Evolutionary conservation across 257 asterid genomes (phyloP).

Genomic region (Solanum verrucosum): DNA sequence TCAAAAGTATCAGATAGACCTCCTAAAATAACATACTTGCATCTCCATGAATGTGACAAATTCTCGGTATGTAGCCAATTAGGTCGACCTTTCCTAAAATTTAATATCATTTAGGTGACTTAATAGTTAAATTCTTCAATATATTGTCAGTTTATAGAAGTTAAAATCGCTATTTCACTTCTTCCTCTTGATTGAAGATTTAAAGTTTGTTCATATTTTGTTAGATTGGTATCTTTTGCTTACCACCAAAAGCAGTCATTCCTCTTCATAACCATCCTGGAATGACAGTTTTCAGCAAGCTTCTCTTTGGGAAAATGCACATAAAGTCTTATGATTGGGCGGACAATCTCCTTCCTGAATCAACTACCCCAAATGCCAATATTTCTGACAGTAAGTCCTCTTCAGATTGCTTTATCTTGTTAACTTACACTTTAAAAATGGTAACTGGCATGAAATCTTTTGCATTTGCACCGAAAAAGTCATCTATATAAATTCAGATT

Average conservation of each 20-base stretch:
- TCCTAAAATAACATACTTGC: conserved; percentile 52
- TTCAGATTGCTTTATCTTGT: background rate
- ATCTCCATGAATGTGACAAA: conserved; percentile 46
- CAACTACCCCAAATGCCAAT: background rate
- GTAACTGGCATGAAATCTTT: background rate
- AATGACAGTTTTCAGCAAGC: conserved; percentile 87
- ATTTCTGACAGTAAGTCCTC: conserved; percentile 26
- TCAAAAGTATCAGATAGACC: conserved; percentile 11
- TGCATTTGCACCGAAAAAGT: background rate
- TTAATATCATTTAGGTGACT: background rate
- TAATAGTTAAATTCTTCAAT: background rate
- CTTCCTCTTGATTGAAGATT: background rate
- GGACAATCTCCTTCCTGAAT: conserved; percentile 5
- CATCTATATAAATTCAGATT: background rate
- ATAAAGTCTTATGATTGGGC: conserved; percentile 70
- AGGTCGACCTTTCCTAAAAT: background rate
- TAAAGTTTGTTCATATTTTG: background rate
- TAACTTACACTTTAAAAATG: background rate
- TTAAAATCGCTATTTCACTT: background rate
- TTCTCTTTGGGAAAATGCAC: conserved; percentile 84
- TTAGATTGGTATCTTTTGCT: conserved; percentile 86
- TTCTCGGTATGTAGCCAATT: conserved; percentile 48
- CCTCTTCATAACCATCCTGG: conserved; percentile 95
- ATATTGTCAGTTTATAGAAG: background rate
- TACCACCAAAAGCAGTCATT: conserved; percentile 78